A percentile compares a stretch with the other conserved stretches of the same genome.
These are phyloP conservation scores for Sarcocystis neurona DNA, from an alignment of 169 alveolate genomes.

Conservation along the genomic window DNA sequence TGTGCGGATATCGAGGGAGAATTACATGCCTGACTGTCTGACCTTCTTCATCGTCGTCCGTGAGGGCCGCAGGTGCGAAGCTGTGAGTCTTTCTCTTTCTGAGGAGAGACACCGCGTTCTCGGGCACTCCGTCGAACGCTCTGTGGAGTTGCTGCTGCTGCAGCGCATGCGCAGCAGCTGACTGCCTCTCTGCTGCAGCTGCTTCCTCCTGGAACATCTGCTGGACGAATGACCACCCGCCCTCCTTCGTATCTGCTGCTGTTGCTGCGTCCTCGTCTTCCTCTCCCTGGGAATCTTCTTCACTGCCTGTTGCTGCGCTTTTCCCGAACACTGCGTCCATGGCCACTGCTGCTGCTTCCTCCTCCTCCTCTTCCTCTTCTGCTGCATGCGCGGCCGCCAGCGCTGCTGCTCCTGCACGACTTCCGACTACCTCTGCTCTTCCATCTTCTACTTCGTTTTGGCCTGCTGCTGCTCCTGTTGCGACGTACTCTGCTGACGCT, in stretches of 20 bases:
- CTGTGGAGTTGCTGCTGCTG: too few species aligned
- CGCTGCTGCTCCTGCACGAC: not conserved
- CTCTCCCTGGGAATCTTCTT: not conserved
- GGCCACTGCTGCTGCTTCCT: slow-evolving; percentile 12
- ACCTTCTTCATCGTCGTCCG: not conserved
- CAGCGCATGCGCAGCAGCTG: not conserved
- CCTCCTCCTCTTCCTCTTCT: not conserved
- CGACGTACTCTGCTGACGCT: not conserved
- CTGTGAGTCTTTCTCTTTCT: not conserved
- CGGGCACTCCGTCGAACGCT: slow-evolving; percentile 10
- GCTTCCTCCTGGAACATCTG: too few species aligned
- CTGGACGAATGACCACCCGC: too few species aligned
- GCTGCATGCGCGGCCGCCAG: not conserved
- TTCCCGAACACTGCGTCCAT: not conserved
- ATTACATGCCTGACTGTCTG: too few species aligned
- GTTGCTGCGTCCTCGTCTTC: not conserved
- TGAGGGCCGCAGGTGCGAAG: not conserved
- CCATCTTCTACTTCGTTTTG: slow-evolving; percentile 23
- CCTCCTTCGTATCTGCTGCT: not conserved
- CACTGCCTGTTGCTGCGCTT: not conserved
- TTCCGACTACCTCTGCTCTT: not conserved
- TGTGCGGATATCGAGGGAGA: too few species aligned
- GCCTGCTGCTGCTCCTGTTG: not conserved
- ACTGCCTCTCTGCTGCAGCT: not conserved
- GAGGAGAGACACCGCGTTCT: slow-evolving; percentile 18